These are phyloP conservation scores for Solanum clarkiae DNA, from an alignment of 257 asterid species.

Conservation along the genomic window DNA sequence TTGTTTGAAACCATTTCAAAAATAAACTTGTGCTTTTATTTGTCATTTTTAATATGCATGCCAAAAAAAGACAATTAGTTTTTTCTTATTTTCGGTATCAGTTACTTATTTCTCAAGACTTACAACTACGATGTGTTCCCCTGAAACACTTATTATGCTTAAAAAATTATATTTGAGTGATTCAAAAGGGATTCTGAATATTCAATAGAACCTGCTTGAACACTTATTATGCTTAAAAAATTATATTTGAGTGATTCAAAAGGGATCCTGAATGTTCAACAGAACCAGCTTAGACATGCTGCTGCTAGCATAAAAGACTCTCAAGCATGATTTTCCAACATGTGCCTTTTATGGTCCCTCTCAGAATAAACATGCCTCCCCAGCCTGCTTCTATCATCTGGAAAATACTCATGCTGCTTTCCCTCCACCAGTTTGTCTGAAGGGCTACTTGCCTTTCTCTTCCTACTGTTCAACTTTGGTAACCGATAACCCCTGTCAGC, in stretches of 20 bases:
- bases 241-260: not conserved
- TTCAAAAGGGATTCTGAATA: not conserved
- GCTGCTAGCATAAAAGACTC: not conserved
- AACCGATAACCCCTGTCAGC: slow-evolving; percentile 35
- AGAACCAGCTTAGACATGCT: not conserved
- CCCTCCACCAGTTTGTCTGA: slow-evolving; percentile 30
- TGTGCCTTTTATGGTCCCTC: slow-evolving; percentile 60
- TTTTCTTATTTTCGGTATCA: no score
- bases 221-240: no score
- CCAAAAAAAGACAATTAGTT: no score
- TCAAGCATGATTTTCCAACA: slow-evolving; percentile 57
- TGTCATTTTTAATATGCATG: no score
- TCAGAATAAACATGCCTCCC: slow-evolving; percentile 60
- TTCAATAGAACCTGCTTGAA: not conserved
- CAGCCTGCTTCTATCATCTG: slow-evolving; percentile 41
- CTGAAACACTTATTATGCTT: no score
- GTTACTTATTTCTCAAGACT: no score
- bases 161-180: not conserved
- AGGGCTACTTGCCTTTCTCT: slow-evolving; percentile 60
- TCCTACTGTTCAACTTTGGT: slow-evolving; percentile 33
- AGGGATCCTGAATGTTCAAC: not conserved
- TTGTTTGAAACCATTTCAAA: no score
- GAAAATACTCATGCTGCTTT: slow-evolving; percentile 25
- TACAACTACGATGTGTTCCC: no score
- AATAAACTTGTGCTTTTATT: no score